Base-by-base conservation (phyloP, 2,329 filamentous ascomycete genomes). In the Aspergillus sp. region DNA sequence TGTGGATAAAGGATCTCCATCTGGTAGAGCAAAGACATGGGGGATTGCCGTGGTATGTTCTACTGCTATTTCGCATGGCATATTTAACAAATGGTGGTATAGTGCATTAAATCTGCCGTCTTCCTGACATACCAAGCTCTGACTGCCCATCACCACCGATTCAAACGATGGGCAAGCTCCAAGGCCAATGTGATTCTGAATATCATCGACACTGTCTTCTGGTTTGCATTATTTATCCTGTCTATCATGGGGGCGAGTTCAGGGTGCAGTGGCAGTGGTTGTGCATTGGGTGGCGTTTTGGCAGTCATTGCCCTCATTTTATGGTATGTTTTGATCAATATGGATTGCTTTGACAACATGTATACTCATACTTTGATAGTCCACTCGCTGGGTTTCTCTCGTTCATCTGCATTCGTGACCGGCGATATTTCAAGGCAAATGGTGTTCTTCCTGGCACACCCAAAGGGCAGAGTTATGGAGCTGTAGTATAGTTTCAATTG, bases 121-220 rank as follows among this genome's bases (percentile, higher is more conserved):
- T 59, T 55, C 43, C 43, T 58, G 27, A 41, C 49, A 19, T 59
- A 59, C 37, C 51, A 59, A 27, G 10, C 52, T 30, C 4, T 49
- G 1, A 59, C 56, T 1, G 38, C 39, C 7, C 51, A 59, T 27
- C 32, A 46, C 3, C 33, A 39, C 2, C 43, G 50, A 7, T 47
- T 58, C 13, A 52, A 57, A 30, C 37, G 43, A 41, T 59, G 53
- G 57, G 54, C 44, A 5, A 59, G 51, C 9, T 37, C 43, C 2
- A 56, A 53, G 39, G 54, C 41, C 6, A 48, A 58, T 12, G 49
- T 55, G 42, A 45, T 51, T 2, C 39, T 59, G 7, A 49, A 52
- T 12, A 45, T 57, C 1, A 52, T 59, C 8, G 57, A 59, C 9
- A 59, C 53, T 0, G 31, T 59, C 2, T 58, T 59, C 13, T 59